Evolutionary conservation across 192 early-diverging fungal genomes (phyloP).

Genomic region (Linderina pennispora): DNA sequence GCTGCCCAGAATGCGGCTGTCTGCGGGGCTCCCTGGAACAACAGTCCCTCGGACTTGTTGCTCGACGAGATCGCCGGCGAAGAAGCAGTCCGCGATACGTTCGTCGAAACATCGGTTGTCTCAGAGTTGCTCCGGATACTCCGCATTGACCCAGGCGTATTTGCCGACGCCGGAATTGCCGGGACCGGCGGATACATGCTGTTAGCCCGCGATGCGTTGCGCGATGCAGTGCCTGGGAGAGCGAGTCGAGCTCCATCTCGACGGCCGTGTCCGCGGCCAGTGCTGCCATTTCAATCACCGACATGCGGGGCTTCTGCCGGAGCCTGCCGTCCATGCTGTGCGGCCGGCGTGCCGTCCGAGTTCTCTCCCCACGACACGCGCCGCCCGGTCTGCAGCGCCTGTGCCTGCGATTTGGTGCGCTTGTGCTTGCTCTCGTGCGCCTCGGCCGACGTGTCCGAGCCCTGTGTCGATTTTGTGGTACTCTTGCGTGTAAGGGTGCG

Average conservation of each 20-base stretch:
- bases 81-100: neutral
- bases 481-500: no score
- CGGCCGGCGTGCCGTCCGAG: no score
- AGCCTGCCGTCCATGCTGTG: no score
- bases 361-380: neutral
- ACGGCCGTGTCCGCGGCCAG: slow-evolving; percentile 27
- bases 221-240: no score
- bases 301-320: neutral
- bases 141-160: slow-evolving; percentile 3
- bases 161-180: no score
- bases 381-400: neutral
- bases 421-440: neutral
- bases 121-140: neutral
- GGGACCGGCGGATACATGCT: no score
- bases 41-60: neutral
- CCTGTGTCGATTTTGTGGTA: no score
- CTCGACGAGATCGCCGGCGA: neutral
- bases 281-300: slow-evolving; percentile 16
- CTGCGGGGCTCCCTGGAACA: neutral
- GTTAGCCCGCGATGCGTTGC: no score
- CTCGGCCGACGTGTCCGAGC: no score
- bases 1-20: no score
- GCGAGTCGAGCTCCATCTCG: slow-evolving; percentile 21
- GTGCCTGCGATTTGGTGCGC: neutral
- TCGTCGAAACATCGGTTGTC: no score